Conservation (phyloP, 2,329 filamentous ascomycete species). For the Talaromyces sp. region DNA sequence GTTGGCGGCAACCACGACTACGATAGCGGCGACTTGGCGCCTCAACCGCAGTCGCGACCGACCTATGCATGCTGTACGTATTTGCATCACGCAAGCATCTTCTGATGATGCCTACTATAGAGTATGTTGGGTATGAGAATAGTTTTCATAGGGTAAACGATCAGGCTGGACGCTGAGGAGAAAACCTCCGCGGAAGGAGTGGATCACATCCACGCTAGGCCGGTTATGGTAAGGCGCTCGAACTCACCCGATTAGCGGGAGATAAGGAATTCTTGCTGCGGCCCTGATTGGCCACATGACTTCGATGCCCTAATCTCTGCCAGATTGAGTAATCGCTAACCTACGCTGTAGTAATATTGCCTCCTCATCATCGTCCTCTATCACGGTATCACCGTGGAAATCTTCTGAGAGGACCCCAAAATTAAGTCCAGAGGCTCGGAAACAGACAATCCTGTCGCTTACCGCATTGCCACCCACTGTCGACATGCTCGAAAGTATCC, state of each 20-base stretch:
- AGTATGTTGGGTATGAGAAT: not conserved
- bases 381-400: not conserved
- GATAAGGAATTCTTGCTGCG: not conserved
- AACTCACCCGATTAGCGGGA: not conserved
- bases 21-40: constrained; percentile 3
- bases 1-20: not conserved
- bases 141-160: not conserved
- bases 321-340: constrained; percentile 2
- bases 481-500: too few species aligned
- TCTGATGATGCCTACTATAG: too few species aligned
- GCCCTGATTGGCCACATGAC: not conserved
- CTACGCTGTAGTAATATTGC: not conserved
- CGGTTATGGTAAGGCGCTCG: not conserved
- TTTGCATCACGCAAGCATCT: not conserved
- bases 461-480: not conserved
- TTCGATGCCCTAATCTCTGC: not conserved
- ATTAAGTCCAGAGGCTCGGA: not conserved
- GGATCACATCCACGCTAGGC: not conserved
- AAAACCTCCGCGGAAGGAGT: constrained; percentile 13
- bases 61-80: not conserved
- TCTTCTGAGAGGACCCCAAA: not conserved
- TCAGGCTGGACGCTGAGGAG: not conserved
- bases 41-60: not conserved
- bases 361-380: not conserved
- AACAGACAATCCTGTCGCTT: not conserved